Evolutionary conservation across 352 stramenopile genomes (phyloP), one percentile per base, ranked within the genome.

Genomic region (Halophytophthora polymorphica): DNA sequence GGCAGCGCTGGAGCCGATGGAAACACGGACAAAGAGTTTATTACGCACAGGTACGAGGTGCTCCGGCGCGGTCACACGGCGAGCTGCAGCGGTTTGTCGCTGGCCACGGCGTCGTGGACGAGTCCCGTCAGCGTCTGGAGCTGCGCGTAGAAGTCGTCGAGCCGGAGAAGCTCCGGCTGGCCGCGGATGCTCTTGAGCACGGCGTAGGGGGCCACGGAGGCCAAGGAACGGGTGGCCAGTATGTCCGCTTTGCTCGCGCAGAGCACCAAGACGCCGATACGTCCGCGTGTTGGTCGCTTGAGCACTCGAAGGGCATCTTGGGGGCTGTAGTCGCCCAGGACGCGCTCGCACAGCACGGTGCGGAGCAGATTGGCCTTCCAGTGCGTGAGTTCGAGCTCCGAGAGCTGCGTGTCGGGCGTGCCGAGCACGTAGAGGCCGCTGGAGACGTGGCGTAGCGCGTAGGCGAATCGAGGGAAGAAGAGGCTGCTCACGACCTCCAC

Each of bases 281-380:
- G 33, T n/a, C 63, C 55, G 14, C 52, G 29, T 11, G 21, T 21
- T 7, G 29, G 37, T 0, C 35, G 37, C 13, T 42, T 33, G 1
- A 70, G 52, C 39, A 59, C 19, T 2, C 29, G 25, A 5, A 10
- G 34, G 11, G 48, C 19, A 21, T 45, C 28, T 7, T 50, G 40
- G 8, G 15, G 15, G 7, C 21, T 53, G 1, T 43, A 35, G 3
- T 47, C 29, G 6, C 49, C 35, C 36, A 62, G 58, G 19, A 78
- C 31, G 0, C 46, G 38, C 40, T 85, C 73, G n/a, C 56, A 49
- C 19, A 75, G 73, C 39, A 71, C 59, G 1, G 64, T 78, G 48
- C 73, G 68, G 5, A 82, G 55, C 34, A 73, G 49, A 34, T 79
- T 77, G 25, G 61, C 58, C 37, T 81, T 81, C 73, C 73, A 84